Evolutionary conservation across 2,329 filamentous ascomycete species (phyloP).

Genomic region (Leptodontidium sp.): DNA sequence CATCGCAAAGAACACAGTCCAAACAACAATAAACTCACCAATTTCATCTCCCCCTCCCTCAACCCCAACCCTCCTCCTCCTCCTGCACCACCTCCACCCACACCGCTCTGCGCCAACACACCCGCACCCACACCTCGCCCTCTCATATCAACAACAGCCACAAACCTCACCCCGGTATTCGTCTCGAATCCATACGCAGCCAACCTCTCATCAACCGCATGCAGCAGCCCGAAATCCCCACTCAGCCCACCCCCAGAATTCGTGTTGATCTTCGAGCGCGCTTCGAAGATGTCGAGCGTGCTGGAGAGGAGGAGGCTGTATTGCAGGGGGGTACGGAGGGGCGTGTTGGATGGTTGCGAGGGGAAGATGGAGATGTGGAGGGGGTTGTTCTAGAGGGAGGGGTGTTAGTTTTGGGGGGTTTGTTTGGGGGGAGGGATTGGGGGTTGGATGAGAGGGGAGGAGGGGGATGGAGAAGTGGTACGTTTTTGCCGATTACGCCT

Average conservation of each 20-base stretch:
- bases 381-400: slow-evolving; percentile 80
- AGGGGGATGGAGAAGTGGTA: slow-evolving; percentile 57
- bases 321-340: slow-evolving; percentile 78
- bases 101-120: slow-evolving; percentile 34
- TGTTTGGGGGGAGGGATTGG: not conserved
- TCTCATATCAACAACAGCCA: slow-evolving; percentile 90
- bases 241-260: slow-evolving; percentile 61
- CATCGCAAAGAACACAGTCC: not conserved
- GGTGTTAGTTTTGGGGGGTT: not conserved
- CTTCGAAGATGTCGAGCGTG: slow-evolving; percentile 92
- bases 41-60: slow-evolving; percentile 86
- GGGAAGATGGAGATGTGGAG: slow-evolving; percentile 93
- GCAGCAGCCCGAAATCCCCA: slow-evolving; percentile 89
- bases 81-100: slow-evolving; percentile 24
- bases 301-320: slow-evolving; percentile 92
- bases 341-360: slow-evolving; percentile 52
- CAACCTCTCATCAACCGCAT: slow-evolving; percentile 91
- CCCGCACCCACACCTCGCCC: slow-evolving; percentile 58
- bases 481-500: slow-evolving; percentile 92
- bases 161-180: slow-evolving; percentile 91
- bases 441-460: no score
- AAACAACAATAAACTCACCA: slow-evolving; percentile 58
- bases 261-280: slow-evolving; percentile 77
- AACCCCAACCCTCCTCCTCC: slow-evolving; percentile 65
- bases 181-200: slow-evolving; percentile 97